A percentile compares a stretch with the other conserved stretches of the same genome.
phyloP scores from a whole-genome alignment of 345 rosid genomes.

The Salix purpurea region DNA sequence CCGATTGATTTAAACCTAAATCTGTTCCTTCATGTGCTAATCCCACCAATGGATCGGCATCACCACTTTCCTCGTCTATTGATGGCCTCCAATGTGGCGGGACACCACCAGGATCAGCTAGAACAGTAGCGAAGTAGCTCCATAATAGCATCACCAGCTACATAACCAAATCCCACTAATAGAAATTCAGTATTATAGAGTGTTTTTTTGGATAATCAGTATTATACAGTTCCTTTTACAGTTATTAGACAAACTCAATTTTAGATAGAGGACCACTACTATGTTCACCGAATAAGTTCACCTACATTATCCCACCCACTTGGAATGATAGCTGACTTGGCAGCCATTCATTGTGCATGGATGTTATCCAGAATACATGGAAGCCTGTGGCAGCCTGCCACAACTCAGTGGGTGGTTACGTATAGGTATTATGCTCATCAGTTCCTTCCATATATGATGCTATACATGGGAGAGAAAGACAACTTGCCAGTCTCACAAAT shows the following conservation, averaged over 20 bases:
- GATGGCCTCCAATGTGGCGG: constrained; percentile 63
- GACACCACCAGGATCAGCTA: constrained; percentile 80
- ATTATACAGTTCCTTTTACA: not conserved
- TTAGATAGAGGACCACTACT: not conserved
- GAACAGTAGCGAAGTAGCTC: constrained; percentile 70
- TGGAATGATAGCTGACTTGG: not conserved
- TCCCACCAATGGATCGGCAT: constrained; percentile 29
- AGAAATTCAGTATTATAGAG: not conserved
- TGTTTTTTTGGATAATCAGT: not conserved
- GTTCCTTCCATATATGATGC: not conserved
- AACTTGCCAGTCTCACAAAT: not conserved
- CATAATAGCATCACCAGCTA: constrained; percentile 70
- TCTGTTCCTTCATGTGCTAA: constrained; percentile 11
- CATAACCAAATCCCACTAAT: constrained; percentile 17
- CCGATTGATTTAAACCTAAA: constrained; percentile 19
- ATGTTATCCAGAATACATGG: not conserved
- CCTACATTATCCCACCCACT: not conserved
- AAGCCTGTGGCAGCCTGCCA: not conserved
- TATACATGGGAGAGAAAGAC: not conserved
- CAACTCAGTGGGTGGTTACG: not conserved
- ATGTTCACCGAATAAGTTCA: not conserved
- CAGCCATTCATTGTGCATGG: not conserved
- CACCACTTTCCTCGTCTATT: constrained; percentile 58
- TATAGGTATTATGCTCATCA: not conserved
- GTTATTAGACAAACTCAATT: not conserved